These are phyloP conservation scores for Penicillium sp. DNA, from an alignment of 2,329 filamentous ascomycete genomes.

Conservation along the genomic window DNA sequence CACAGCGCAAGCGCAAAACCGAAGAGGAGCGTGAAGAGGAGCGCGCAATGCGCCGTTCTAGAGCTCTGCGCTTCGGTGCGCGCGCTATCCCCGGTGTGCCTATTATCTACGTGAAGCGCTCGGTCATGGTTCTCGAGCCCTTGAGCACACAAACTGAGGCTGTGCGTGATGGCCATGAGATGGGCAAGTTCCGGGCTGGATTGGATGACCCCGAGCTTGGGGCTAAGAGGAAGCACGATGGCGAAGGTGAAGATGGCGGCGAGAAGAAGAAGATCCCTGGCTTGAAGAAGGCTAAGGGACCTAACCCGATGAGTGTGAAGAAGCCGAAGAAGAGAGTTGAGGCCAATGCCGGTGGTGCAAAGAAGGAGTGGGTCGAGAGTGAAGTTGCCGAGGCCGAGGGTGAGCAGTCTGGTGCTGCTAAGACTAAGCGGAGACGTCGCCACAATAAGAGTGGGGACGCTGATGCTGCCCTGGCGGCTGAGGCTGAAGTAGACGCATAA, in stretches of 20 bases:
- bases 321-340: conserved; percentile 44
- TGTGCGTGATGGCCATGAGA: conserved; percentile 46
- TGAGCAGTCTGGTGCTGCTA: conserved; percentile 26
- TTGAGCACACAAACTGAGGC: conserved; percentile 46
- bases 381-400: conserved; percentile 9
- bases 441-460: conserved; percentile 32
- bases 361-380: conserved; percentile 14
- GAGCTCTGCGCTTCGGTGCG: conserved; percentile 39
- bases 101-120: conserved; percentile 53
- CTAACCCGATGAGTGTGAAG: conserved; percentile 51
- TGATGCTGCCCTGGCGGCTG: conserved; percentile 13
- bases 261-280: conserved; percentile 35
- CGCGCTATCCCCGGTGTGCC: conserved; percentile 50
- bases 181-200: conserved; percentile 48
- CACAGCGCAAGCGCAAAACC: conserved; percentile 36
- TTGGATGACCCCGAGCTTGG: conserved; percentile 32
- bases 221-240: conserved; percentile 36
- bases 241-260: conserved; percentile 23
- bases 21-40: conserved; percentile 32
- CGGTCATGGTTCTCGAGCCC: conserved; percentile 53
- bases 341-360: conserved; percentile 15
- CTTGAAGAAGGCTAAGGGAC: conserved; percentile 43
- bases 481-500: conserved; percentile 24
- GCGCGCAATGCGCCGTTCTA: conserved; percentile 33
- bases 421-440: conserved; percentile 37